Percentiles rank a stretch among this genome's conserved stretches.
Evolutionary conservation across 176 grass and related monocot species (phyloP).

Genomic region (Hyparrhenia diplandra): DNA sequence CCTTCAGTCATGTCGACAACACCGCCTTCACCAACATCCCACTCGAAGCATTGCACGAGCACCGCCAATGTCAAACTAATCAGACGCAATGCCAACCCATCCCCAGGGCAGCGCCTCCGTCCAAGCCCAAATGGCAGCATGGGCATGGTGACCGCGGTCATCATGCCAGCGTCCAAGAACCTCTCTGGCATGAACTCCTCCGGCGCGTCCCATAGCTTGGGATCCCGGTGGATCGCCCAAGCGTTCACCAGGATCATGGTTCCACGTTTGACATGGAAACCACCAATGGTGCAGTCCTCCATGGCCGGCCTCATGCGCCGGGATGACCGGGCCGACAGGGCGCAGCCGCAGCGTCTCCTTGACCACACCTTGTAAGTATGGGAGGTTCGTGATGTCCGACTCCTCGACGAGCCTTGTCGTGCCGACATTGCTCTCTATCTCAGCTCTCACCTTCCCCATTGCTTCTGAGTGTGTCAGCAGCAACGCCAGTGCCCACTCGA

Average conservation of each 20-base stretch:
- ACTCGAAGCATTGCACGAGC: slow-evolving; percentile 74
- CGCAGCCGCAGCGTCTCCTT: slow-evolving; percentile 57
- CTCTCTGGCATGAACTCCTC: slow-evolving; percentile 57
- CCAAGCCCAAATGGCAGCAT: slow-evolving; percentile 69
- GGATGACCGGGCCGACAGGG: slow-evolving; percentile 39
- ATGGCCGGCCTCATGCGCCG: slow-evolving; percentile 64
- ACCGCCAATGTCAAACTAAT: slow-evolving; percentile 42
- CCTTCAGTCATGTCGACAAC: slow-evolving; percentile 47
- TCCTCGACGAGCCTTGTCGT: slow-evolving; percentile 33
- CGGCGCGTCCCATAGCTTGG: slow-evolving; percentile 49
- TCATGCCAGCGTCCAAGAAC: slow-evolving; percentile 12
- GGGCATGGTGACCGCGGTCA: neutral
- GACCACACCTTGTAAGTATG: slow-evolving; percentile 47
- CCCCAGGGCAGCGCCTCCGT: slow-evolving; percentile 55
- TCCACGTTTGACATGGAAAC: slow-evolving; percentile 25
- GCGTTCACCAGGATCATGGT: slow-evolving; percentile 61
- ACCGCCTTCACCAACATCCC: slow-evolving; percentile 8
- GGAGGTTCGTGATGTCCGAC: slow-evolving; percentile 41
- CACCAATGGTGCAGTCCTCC: slow-evolving; percentile 42
- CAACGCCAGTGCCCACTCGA: slow-evolving; percentile 67
- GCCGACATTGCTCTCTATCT: slow-evolving; percentile 39
- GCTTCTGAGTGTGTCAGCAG: slow-evolving; percentile 33
- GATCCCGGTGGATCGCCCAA: slow-evolving; percentile 56
- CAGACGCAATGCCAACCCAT: slow-evolving; percentile 40
- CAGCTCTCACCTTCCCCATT: slow-evolving; percentile 23